Evolutionary conservation across 768 basidiomycete genomes (phyloP), one percentile per base, ranked within the genome.

Genomic region (Phylloporus sp.): DNA sequence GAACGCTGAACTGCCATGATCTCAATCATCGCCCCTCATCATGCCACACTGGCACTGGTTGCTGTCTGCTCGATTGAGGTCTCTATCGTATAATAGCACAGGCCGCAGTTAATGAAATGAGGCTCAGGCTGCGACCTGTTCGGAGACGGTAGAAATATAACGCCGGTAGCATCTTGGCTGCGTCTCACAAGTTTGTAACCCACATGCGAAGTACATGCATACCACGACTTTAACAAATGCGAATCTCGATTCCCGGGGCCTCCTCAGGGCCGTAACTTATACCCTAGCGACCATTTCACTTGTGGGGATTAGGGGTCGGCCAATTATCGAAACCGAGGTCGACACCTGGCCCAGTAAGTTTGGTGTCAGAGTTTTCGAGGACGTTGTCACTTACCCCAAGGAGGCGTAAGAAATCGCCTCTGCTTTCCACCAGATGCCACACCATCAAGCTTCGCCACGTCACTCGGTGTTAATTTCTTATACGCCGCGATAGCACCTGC

Each of bases 311-410:
- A 26, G 49, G 42, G 31, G 34, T 23, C 15, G 68, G 64, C 85
- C 84, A 86, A 61, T 86, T 69, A n/a, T 84, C 83, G 59, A 87
- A 86, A 9, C 85, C 85, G 42, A 86, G 79, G 42, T 85, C 81
- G 48, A 86, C 71, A 44, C 81, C 82, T 84, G 55, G 45, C 43
- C 22, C 32, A 23, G 56, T 59, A 54, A 65, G 59, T 35, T 52
- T 29, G 56, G 38, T 26, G 28, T 20, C n/a, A n/a, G 24, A 26
- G 38, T 47, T 20, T 49, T 45, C 26, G 35, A 52, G 43, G 44
- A 20, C 1, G 38, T 34, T 22, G 48, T 45, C 47, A 78, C 81
- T 60, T 67, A 85, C 84, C 84, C 85, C 85, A 88, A 15, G 79
- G 77, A 26, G 85, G 86, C 61, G 73, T 82, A 63, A 86, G 73